Evolutionary conservation across 2,329 filamentous ascomycete species (phyloP).

Genomic region (Phymatotrichopsis omnivora): DNA sequence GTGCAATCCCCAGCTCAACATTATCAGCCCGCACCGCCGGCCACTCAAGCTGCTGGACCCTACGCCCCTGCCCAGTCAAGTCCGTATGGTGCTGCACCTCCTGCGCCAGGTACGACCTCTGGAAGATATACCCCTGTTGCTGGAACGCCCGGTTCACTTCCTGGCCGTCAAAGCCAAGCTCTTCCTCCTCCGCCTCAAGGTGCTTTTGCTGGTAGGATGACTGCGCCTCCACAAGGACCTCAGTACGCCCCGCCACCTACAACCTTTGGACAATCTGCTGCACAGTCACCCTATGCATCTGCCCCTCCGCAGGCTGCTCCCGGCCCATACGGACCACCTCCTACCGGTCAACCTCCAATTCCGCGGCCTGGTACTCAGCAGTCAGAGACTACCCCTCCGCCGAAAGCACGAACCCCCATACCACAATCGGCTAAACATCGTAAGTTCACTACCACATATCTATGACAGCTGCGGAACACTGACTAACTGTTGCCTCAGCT

Average conservation of each 20-base stretch:
- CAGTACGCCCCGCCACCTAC: constrained; percentile 54
- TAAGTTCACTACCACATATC: constrained; percentile 37
- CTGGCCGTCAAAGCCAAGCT: constrained; percentile 33
- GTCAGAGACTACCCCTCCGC: constrained; percentile 43
- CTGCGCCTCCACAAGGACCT: constrained; percentile 39
- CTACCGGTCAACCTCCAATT: constrained; percentile 40
- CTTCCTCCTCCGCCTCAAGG: constrained; percentile 43
- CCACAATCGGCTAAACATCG: constrained; percentile 59
- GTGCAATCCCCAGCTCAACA: constrained; percentile 31
- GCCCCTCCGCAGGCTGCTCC: constrained; percentile 19
- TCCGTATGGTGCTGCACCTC: constrained; percentile 38
- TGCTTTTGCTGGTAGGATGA: constrained; percentile 31
- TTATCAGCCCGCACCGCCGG: constrained; percentile 50
- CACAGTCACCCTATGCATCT: constrained; percentile 24
- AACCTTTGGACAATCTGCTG: constrained; percentile 28
- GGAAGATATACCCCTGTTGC: constrained; percentile 39
- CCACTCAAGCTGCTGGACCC: constrained; percentile 32
- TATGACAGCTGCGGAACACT: constrained; percentile 21
- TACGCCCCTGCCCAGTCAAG: constrained; percentile 60
- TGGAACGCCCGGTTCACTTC: constrained; percentile 36
- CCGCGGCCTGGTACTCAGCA: constrained; percentile 39
- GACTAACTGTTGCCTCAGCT: constrained; percentile 36
- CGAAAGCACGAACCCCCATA: constrained; percentile 40
- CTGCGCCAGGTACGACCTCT: constrained; percentile 31
- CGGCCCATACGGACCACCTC: constrained; percentile 31